Evolutionary conservation across 2,329 filamentous ascomycete genomes (phyloP).

Genomic region (Aciculosporium take): DNA sequence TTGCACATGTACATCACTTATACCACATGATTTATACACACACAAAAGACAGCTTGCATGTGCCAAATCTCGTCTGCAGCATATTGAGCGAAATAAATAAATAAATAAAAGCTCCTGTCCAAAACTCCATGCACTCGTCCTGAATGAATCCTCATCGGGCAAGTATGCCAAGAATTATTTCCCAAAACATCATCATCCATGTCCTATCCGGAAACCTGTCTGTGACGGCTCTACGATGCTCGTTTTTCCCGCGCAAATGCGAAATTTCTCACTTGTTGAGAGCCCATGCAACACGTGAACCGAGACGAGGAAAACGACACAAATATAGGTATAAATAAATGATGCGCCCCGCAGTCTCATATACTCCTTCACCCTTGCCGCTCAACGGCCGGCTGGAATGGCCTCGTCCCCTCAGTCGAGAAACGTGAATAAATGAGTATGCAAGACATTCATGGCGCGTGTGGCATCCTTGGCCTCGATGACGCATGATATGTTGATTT

Average conservation of each 20-base stretch:
- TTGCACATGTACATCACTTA: too few relatives aligned
- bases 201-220: too few relatives aligned
- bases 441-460: slow-evolving; percentile 86
- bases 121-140: background rate
- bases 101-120: background rate
- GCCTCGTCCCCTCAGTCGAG: slow-evolving; percentile 44
- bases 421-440: slow-evolving; percentile 94
- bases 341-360: too few relatives aligned
- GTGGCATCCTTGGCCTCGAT: slow-evolving; percentile 85
- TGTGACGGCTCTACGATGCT: too few relatives aligned
- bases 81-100: background rate
- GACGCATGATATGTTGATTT: slow-evolving; percentile 98
- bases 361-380: background rate
- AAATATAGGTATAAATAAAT: background rate
- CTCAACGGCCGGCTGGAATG: background rate
- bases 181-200: background rate
- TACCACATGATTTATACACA: too few relatives aligned
- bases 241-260: too few relatives aligned
- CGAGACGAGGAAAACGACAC: too few relatives aligned
- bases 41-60: background rate
- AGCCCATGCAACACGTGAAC: too few relatives aligned
- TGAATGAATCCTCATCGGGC: background rate
- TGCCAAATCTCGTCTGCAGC: background rate
- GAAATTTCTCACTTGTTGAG: too few relatives aligned
- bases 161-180: background rate